Conservation (phyloP, 2,329 filamentous ascomycete genomes). For the Colletotrichum sp. region DNA sequence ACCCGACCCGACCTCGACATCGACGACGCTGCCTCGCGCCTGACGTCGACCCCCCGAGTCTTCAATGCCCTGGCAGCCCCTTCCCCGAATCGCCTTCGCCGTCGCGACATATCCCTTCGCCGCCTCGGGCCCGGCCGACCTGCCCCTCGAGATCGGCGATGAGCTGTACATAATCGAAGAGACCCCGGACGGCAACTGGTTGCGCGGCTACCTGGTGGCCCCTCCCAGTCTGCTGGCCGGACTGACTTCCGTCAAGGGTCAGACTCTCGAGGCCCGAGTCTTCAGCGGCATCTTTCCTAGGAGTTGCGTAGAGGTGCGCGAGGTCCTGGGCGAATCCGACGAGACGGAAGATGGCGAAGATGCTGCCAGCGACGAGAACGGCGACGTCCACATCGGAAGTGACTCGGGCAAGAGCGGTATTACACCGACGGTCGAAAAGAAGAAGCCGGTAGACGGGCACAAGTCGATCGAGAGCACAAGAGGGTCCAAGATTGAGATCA, state of each 20-base stretch:
- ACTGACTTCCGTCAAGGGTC: slow-evolving; percentile 87
- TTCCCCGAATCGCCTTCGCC: slow-evolving; percentile 96
- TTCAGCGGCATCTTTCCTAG: slow-evolving; percentile 98
- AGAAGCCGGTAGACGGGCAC: slow-evolving; percentile 34
- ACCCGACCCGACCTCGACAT: neutral
- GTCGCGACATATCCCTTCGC: slow-evolving; percentile 95
- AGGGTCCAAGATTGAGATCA: slow-evolving; percentile 14
- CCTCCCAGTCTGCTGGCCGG: slow-evolving; percentile 92
- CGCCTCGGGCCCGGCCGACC: slow-evolving; percentile 84
- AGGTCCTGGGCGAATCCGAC: slow-evolving; percentile 82
- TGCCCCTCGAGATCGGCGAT: slow-evolving; percentile 96
- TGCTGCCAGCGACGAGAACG: slow-evolving; percentile 19
- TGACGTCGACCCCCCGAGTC: slow-evolving; percentile 2
- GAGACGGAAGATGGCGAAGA: slow-evolving; percentile 52
- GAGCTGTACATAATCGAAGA: slow-evolving; percentile 99
- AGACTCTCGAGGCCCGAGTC: slow-evolving; percentile 92
- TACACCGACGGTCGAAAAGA: slow-evolving; percentile 39
- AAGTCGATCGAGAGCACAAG: slow-evolving; percentile 27
- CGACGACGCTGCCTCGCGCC: neutral
- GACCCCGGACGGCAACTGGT: slow-evolving; percentile 90
- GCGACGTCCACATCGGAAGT: slow-evolving; percentile 31
- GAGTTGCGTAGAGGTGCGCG: slow-evolving; percentile 92
- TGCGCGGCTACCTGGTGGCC: slow-evolving; percentile 92
- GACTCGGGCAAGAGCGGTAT: slow-evolving; percentile 63
- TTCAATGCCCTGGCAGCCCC: slow-evolving; percentile 93